These are phyloP conservation scores for Letharia lupina DNA, from an alignment of 495 filamentous ascomycete species.

Conservation along the genomic window DNA sequence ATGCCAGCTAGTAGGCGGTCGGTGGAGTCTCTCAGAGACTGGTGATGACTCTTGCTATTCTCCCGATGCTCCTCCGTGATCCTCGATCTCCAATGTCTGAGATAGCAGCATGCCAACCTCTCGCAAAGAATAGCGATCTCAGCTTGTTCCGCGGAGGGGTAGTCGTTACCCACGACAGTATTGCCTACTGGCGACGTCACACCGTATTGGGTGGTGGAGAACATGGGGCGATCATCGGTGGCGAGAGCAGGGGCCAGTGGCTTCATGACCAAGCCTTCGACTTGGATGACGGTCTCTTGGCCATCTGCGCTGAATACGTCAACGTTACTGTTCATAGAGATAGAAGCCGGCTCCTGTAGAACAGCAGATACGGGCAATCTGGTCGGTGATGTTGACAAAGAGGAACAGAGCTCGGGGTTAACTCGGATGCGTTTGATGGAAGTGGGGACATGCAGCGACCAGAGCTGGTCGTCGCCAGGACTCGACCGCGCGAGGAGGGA, in stretches of 20 bases:
- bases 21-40: constrained; percentile 15
- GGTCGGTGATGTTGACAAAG: neutral
- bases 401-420: constrained; percentile 23
- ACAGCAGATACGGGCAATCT: neutral
- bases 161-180: neutral
- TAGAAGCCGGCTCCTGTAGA: too few species aligned
- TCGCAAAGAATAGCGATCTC: constrained; percentile 22
- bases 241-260: constrained; percentile 9
- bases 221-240: constrained; percentile 14
- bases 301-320: constrained; percentile 21
- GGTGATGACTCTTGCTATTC: neutral
- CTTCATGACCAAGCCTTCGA: constrained; percentile 23
- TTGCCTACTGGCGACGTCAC: neutral
- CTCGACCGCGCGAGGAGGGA: constrained; percentile 34
- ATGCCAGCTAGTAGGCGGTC: constrained; percentile 6
- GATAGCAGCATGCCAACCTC: constrained; percentile 27
- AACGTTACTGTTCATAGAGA: constrained; percentile 25
- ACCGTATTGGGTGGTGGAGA: constrained; percentile 8
- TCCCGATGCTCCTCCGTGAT: constrained; percentile 12
- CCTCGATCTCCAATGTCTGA: constrained; percentile 17
- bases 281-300: constrained; percentile 24
- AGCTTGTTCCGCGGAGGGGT: constrained; percentile 1
- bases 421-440: constrained; percentile 24
- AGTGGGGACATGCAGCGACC: constrained; percentile 28
- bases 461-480: constrained; percentile 30